Percentiles rank a stretch among this genome's conserved stretches.
phyloP scores from a whole-genome alignment of 169 alveolate species.

The Plasmodium knowlesi region DNA sequence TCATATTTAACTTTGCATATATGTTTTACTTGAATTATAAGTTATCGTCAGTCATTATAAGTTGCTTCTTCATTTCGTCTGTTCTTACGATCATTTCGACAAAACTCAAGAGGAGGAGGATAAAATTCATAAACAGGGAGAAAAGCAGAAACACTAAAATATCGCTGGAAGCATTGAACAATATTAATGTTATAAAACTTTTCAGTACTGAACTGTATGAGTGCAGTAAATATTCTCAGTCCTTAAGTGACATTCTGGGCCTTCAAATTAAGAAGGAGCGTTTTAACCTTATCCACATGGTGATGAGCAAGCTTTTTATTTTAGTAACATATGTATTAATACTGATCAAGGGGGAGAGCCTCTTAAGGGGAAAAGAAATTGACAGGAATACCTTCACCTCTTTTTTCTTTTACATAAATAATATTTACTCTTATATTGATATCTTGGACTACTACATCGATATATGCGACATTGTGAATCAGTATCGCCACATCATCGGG shows the following conservation, averaged over 20 bases:
- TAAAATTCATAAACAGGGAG: slow-evolving; percentile 19
- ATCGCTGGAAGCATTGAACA: slow-evolving; percentile 31
- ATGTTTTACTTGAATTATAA: slow-evolving; percentile 36
- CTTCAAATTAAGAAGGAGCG: slow-evolving; percentile 39
- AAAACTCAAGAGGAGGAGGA: slow-evolving; percentile 20
- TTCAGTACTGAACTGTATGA: slow-evolving; percentile 43
- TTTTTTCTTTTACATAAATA: slow-evolving; percentile 43
- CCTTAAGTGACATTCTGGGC: slow-evolving; percentile 13
- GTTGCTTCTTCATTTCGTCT: slow-evolving; percentile 37
- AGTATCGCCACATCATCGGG: neutral
- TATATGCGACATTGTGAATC: slow-evolving; percentile 38
- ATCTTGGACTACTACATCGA: slow-evolving; percentile 47
- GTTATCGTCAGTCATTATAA: neutral
- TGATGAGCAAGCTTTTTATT: slow-evolving; percentile 29
- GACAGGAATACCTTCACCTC: slow-evolving; percentile 36
- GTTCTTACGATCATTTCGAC: slow-evolving; percentile 29
- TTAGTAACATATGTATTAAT: slow-evolving; percentile 31
- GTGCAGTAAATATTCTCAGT: slow-evolving; percentile 4
- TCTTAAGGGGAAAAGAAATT: slow-evolving; percentile 7
- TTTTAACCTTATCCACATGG: slow-evolving; percentile 50
- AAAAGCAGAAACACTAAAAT: neutral
- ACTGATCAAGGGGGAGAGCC: neutral
- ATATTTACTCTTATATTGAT: slow-evolving; percentile 44
- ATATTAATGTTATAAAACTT: slow-evolving; percentile 28
- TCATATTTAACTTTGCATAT: slow-evolving; percentile 29